phyloP scores from a whole-genome alignment of 2,329 filamentous ascomycete genomes.

The Xylariales sp. region DNA sequence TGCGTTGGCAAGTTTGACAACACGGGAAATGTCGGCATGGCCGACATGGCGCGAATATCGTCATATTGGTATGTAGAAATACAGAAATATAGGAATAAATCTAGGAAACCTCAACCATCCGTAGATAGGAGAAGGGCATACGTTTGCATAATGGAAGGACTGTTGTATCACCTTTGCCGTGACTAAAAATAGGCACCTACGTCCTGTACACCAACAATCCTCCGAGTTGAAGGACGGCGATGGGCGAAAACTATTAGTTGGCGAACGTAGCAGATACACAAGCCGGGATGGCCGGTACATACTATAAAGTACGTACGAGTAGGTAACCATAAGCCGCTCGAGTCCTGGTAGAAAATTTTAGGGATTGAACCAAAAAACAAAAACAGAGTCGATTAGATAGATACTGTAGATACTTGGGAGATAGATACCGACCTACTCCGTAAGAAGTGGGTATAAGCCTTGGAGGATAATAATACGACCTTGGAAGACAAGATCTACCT shows the following conservation, averaged over 20 bases:
- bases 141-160: no score
- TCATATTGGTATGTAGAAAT: no score
- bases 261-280: slow-evolving; percentile 14
- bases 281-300: slow-evolving; percentile 1
- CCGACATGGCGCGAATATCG: no score
- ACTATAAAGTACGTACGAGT: neutral
- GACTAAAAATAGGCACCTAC: no score
- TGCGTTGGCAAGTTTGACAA: no score
- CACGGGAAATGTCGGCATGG: no score
- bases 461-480: neutral
- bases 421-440: no score
- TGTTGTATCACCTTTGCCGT: no score
- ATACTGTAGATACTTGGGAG: neutral
- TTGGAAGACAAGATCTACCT: neutral
- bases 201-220: no score
- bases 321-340: neutral
- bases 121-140: no score
- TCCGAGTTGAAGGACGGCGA: neutral
- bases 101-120: no score
- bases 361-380: neutral
- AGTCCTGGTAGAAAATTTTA: neutral
- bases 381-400: neutral
- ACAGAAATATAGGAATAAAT: no score
- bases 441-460: neutral
- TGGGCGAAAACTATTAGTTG: neutral